phyloP scores from a whole-genome alignment of 2,329 filamentous ascomycete genomes.

The Mariannaea sp. region DNA sequence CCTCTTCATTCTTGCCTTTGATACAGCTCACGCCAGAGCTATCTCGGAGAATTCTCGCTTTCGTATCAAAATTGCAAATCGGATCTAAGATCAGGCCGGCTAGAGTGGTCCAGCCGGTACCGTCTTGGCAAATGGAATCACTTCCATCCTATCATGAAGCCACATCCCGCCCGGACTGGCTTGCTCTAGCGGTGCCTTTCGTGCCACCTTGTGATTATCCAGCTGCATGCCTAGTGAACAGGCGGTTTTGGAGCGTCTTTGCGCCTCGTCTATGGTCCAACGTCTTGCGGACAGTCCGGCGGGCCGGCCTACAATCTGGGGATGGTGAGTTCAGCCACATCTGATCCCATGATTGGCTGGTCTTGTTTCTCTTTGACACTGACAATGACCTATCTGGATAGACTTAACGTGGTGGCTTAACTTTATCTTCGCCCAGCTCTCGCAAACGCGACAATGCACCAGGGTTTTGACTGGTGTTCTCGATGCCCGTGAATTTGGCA shows the following conservation, averaged over 20 bases:
- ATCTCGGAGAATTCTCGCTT: background rate
- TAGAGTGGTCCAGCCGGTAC: background rate
- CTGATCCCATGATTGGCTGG: background rate
- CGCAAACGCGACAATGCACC: slow-evolving; percentile 43
- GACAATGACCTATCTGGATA: slow-evolving; percentile 35
- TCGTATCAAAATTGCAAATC: background rate
- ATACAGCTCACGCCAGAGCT: too few relatives aligned
- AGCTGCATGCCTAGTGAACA: slow-evolving; percentile 54
- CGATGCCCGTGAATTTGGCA: slow-evolving; percentile 53
- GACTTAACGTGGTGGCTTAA: slow-evolving; percentile 55
- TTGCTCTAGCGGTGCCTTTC: slow-evolving; percentile 53
- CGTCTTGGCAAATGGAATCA: slow-evolving; percentile 32
- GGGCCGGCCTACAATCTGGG: slow-evolving; percentile 49
- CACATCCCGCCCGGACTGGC: slow-evolving; percentile 52
- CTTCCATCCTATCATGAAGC: slow-evolving; percentile 62
- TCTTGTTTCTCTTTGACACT: slow-evolving; percentile 7
- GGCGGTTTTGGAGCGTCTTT: slow-evolving; percentile 54
- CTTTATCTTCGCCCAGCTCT: slow-evolving; percentile 51
- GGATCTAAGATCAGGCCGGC: background rate
- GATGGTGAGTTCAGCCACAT: slow-evolving; percentile 46
- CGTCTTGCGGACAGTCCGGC: slow-evolving; percentile 48
- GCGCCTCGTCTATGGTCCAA: slow-evolving; percentile 59
- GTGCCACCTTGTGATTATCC: slow-evolving; percentile 49
- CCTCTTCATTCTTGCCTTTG: too few relatives aligned
- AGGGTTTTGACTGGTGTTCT: slow-evolving; percentile 52